Evolutionary conservation across 2,329 filamentous ascomycete genomes (phyloP), one percentile per base, ranked within the genome.

Genomic region (Pyrenochaeta sp.): DNA sequence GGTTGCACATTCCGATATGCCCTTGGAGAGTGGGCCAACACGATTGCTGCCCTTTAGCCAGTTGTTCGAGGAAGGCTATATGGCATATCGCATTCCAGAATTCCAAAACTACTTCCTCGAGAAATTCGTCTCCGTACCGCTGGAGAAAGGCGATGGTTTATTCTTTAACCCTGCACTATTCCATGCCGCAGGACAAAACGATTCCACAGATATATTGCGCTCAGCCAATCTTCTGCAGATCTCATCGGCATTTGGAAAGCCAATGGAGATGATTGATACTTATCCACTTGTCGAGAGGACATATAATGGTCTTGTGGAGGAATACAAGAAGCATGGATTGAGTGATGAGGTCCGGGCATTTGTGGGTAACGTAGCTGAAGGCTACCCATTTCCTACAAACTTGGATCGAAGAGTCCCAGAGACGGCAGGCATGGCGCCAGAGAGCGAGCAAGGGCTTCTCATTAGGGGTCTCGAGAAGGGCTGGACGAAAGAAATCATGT

Each of bases 91-190:
- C 0, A 69, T 77, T 0, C 69, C 74, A 0, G 81, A 84, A 27
- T 87, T 88, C 64, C 75, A 79, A 20, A 70, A 79, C 0, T 85
- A 78, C 63, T 88, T 89, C 54, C 61, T 81, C 4, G 68, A 80
- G 14, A 78, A 79, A 5, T 84, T 83, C 58, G 78, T 87, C 5
- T 77, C 79, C 1, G 63, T 87, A 10, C 80, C 85, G 1, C 60
- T 88, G 50, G 59, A 72, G 2, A 77, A 81, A 36, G 86, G 86
- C 0, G 85, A 89, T 60, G 86, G 83, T 0, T 60, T 88, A 0
- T 88, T 88, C 67, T 88, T 89, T 72, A 87, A 85, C 50, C 86
- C 86, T 0, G 85, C 83, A 1, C 72, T 88, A 0, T 85, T 87
- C 56, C 86, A 89, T 65, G 86, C 85, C 1, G 86, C 86, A 0